Percentiles rank a stretch among this genome's conserved stretches.
These are phyloP conservation scores for Sporormia fimetaria DNA, from an alignment of 495 filamentous ascomycete genomes.

Conservation along the genomic window DNA sequence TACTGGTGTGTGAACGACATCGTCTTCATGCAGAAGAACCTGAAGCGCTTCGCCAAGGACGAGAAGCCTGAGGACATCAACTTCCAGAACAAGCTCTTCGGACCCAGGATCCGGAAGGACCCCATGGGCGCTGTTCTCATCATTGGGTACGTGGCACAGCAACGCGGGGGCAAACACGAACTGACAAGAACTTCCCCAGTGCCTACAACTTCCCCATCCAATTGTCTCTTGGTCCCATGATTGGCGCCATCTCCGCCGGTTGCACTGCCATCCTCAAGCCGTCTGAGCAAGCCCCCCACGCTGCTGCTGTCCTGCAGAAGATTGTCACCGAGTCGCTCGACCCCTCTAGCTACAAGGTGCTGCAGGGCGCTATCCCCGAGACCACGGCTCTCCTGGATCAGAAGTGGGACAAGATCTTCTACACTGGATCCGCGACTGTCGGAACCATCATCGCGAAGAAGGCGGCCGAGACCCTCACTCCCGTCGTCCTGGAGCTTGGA, in stretches of 20 bases:
- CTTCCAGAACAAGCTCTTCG: slow-evolving; percentile 51
- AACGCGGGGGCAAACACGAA: neutral
- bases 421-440: slow-evolving; percentile 68
- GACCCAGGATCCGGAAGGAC: slow-evolving; percentile 74
- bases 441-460: slow-evolving; percentile 84
- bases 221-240: slow-evolving; percentile 61
- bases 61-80: slow-evolving; percentile 62
- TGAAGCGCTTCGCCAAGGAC: slow-evolving; percentile 73
- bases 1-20: slow-evolving; percentile 69
- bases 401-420: slow-evolving; percentile 97
- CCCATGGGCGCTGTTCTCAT: slow-evolving; percentile 74
- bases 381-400: slow-evolving; percentile 69
- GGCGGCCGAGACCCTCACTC: slow-evolving; percentile 83
- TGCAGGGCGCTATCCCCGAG: slow-evolving; percentile 73
- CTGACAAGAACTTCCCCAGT: slow-evolving; percentile 29
- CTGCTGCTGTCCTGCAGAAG: slow-evolving; percentile 67
- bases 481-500: slow-evolving; percentile 78
- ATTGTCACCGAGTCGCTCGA: slow-evolving; percentile 65
- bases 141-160: slow-evolving; percentile 51
- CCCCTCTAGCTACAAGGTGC: slow-evolving; percentile 58
- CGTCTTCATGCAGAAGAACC: slow-evolving; percentile 58
- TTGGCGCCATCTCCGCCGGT: slow-evolving; percentile 86
- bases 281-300: slow-evolving; percentile 63
- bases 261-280: slow-evolving; percentile 86
- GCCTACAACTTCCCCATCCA: slow-evolving; percentile 89